Conservation (phyloP, 345 rosid species). For the Populus tremula region DNA sequence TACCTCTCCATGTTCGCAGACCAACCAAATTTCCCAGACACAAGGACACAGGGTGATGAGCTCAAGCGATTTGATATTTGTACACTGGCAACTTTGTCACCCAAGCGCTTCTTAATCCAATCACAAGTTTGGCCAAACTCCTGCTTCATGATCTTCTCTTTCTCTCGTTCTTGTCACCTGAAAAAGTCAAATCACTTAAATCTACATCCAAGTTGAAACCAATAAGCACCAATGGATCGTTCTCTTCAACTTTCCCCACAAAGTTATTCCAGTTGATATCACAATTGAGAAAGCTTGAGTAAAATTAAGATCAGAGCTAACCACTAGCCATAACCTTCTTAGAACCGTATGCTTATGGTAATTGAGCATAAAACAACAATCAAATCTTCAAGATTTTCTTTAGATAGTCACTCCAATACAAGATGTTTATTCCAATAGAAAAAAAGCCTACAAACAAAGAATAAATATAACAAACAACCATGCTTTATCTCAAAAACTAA, state of each 20-base stretch:
- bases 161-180: conserved; percentile 88
- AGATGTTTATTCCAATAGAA: too few species aligned
- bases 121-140: conserved; percentile 91
- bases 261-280: neutral
- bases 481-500: conserved; percentile 24
- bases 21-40: conserved; percentile 94
- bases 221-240: neutral
- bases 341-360: too few species aligned
- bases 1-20: conserved; percentile 99
- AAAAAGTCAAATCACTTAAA: conserved; percentile 19
- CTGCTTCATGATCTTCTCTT: conserved; percentile 68
- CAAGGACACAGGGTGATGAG: conserved; percentile 96
- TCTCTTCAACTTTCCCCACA: neutral
- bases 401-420: too few species aligned
- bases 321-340: too few species aligned
- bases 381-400: too few species aligned
- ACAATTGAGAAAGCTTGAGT: neutral
- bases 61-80: conserved; percentile 85
- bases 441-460: neutral
- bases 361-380: too few species aligned
- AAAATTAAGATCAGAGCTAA: too few species aligned
- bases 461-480: neutral
- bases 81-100: conserved; percentile 86
- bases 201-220: neutral
- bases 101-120: conserved; percentile 89